Evolutionary conservation across 2,329 filamentous ascomycete species (phyloP).

Genomic region (Rosellinia necatrix): DNA sequence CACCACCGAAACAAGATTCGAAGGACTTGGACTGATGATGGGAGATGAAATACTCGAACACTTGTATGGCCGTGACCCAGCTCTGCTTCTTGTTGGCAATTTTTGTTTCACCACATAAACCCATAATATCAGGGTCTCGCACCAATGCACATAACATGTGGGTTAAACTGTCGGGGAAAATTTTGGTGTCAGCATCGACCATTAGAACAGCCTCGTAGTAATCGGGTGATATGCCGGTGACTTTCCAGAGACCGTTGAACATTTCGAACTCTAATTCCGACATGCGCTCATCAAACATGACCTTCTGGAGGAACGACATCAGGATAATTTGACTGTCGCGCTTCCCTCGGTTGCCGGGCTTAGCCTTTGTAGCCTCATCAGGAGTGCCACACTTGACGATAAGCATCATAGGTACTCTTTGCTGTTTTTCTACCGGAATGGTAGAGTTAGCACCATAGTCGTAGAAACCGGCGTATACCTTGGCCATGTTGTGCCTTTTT

Average conservation of each 20-base stretch:
- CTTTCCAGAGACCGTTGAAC: conserved; percentile 99
- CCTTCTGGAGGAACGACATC: conserved; percentile 99
- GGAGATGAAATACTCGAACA: conserved; percentile 99
- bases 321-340: conserved; percentile 98
- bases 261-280: conserved; percentile 99
- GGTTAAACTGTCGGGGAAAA: conserved; percentile 96
- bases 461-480: conserved; percentile 97
- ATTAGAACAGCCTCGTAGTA: conserved; percentile 98
- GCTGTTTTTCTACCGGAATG: conserved; percentile 85
- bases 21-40: conserved; percentile 97
- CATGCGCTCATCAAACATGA: conserved; percentile 99
- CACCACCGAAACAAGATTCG: conserved; percentile 97
- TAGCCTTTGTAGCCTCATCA: conserved; percentile 77
- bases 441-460: conserved; percentile 84
- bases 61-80: conserved; percentile 98
- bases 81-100: conserved; percentile 96
- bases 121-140: conserved; percentile 98
- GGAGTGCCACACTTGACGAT: conserved; percentile 95
- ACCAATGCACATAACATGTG: conserved; percentile 99
- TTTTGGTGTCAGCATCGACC: conserved; percentile 99
- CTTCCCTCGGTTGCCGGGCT: conserved; percentile 97
- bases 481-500: conserved; percentile 99
- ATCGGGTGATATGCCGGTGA: conserved; percentile 96
- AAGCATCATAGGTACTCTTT: conserved; percentile 96
- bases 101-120: conserved; percentile 97